These are phyloP conservation scores for Tilletia indica DNA, from an alignment of 1,284 basidiomycete genomes.

Conservation along the genomic window DNA sequence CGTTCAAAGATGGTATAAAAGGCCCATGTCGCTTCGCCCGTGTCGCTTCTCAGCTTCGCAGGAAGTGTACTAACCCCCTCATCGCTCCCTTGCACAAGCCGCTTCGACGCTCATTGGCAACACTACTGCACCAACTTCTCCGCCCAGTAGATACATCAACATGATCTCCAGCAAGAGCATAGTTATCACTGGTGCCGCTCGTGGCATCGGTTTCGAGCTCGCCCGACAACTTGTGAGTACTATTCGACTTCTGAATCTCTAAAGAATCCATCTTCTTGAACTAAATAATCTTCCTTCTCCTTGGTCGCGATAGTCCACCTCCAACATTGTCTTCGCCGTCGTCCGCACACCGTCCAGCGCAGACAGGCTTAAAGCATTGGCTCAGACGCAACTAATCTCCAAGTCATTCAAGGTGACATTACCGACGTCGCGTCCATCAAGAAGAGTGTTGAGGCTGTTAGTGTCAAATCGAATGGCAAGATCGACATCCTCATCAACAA, in stretches of 20 bases:
- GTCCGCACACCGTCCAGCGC: background rate
- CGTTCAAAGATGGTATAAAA: too few relatives aligned
- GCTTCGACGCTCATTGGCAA: too few relatives aligned
- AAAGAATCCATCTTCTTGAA: background rate
- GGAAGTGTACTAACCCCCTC: too few relatives aligned
- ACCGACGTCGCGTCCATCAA: background rate
- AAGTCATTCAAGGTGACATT: background rate
- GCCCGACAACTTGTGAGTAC: constrained; percentile 8
- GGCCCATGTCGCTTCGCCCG: too few relatives aligned
- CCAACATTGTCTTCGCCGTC: background rate
- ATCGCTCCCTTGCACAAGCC: too few relatives aligned
- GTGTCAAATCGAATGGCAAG: constrained; percentile 1
- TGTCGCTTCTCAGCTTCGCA: too few relatives aligned
- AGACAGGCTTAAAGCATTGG: background rate
- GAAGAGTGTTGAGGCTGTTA: constrained; percentile 7
- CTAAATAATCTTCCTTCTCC: background rate
- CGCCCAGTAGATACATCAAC: too few relatives aligned
- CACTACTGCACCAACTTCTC: too few relatives aligned
- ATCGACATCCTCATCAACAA: constrained; percentile 11
- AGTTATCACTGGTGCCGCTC: constrained; percentile 3
- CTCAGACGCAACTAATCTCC: background rate
- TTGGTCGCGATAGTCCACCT: background rate
- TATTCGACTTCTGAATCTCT: background rate
- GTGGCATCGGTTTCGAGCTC: constrained; percentile 12
- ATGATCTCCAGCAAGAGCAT: constrained; percentile 2